phyloP scores from a whole-genome alignment of 257 asterid species.

The Solanum infundibuliforme region DNA sequence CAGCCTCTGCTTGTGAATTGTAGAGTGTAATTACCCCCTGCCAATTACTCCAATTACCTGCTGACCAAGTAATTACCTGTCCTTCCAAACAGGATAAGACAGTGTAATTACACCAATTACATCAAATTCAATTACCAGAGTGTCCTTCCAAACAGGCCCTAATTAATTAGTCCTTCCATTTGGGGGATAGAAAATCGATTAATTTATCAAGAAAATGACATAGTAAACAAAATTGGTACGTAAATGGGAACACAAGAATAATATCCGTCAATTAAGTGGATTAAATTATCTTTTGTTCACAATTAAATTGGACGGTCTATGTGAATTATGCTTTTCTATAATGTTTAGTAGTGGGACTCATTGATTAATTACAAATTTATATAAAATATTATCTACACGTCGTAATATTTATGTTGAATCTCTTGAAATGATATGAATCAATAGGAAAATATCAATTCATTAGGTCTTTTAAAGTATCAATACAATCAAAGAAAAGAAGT shows the following conservation, averaged over 20 bases:
- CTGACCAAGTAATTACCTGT: too few species aligned
- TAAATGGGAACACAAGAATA: not conserved
- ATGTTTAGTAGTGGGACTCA: not conserved
- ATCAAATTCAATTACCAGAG: too few species aligned
- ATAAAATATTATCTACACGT: not conserved
- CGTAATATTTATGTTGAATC: not conserved
- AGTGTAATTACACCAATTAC: too few species aligned
- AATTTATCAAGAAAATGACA: not conserved
- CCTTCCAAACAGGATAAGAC: too few species aligned
- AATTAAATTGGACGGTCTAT: not conserved
- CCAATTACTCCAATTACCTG: too few species aligned
- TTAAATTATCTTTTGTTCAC: not conserved
- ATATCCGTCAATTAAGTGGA: not conserved
- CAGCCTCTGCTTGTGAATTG: too few species aligned
- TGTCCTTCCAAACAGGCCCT: too few species aligned
- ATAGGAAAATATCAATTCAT: too few species aligned
- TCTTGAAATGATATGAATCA: not conserved
- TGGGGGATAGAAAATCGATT: not conserved
- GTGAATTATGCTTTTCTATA: not conserved
- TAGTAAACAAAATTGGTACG: not conserved
- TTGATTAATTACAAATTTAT: not conserved
- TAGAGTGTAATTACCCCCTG: too few species aligned
- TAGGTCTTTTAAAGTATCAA: too few species aligned
- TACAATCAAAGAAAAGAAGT: too few species aligned
- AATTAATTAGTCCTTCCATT: not conserved